Percentiles rank a stretch among this genome's conserved stretches.
phyloP scores from a whole-genome alignment of 257 asterid genomes.

The Scutellaria baicalensis region DNA sequence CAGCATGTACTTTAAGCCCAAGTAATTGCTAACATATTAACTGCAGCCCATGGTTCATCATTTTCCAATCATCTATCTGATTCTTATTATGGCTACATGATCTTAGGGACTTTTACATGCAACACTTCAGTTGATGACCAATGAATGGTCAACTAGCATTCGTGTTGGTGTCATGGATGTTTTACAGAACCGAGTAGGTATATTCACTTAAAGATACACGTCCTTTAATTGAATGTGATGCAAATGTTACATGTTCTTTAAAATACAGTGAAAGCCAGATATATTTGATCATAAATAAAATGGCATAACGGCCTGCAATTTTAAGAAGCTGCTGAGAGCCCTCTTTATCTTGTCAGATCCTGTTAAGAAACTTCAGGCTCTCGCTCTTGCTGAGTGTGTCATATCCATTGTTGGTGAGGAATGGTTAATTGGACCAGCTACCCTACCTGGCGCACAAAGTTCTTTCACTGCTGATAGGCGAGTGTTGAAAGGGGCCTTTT shows the following conservation, averaged over 20 bases:
- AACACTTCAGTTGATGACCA: constrained; percentile 34
- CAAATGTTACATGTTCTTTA: not conserved
- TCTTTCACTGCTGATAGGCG: constrained; percentile 62
- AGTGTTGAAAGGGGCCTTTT: constrained; percentile 9
- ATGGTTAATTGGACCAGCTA: constrained; percentile 59
- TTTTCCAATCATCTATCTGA: constrained; percentile 3
- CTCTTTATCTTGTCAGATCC: constrained; percentile 40
- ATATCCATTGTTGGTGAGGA: constrained; percentile 69
- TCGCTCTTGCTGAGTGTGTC: constrained; percentile 60
- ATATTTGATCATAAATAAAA: not conserved
- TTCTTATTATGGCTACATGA: constrained; percentile 17
- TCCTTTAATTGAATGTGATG: constrained; percentile 7
- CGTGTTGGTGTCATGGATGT: constrained; percentile 71
- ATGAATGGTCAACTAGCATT: constrained; percentile 50
- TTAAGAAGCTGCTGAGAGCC: not conserved
- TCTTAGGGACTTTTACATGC: constrained; percentile 49
- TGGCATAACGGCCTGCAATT: not conserved
- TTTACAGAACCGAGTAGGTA: constrained; percentile 87
- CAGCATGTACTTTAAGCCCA: constrained; percentile 7
- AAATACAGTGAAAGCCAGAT: not conserved
- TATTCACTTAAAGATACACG: constrained; percentile 11
- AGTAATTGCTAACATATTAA: constrained; percentile 7
- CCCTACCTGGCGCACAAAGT: constrained; percentile 29
- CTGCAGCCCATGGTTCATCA: constrained; percentile 3
- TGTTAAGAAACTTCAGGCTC: constrained; percentile 70